Evolutionary conservation across 495 filamentous ascomycete species (phyloP).

Genomic region (Aspergillus incahuasiensis): DNA sequence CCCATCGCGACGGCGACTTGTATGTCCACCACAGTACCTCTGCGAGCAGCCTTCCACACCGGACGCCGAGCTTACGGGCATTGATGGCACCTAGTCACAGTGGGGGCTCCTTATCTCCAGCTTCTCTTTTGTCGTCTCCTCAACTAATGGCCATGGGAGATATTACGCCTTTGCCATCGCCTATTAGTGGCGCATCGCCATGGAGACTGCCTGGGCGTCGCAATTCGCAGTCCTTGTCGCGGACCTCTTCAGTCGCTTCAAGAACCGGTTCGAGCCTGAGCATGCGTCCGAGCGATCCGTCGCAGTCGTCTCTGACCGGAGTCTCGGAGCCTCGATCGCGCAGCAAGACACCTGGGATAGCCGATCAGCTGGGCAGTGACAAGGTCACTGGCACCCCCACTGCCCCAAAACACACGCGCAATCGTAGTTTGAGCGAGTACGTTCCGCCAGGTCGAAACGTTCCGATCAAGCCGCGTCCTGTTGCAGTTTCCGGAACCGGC

Average conservation of each 20-base stretch:
- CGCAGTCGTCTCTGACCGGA: constrained; percentile 34
- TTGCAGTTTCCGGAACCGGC: constrained; percentile 61
- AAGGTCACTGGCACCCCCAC: constrained; percentile 37
- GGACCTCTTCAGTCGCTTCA: constrained; percentile 37
- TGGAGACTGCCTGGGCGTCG: constrained; percentile 39
- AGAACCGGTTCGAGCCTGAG: constrained; percentile 33
- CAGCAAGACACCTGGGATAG: constrained; percentile 31
- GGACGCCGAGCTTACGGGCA: constrained; percentile 48
- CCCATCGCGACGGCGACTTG: constrained; percentile 31
- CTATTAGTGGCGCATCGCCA: constrained; percentile 73
- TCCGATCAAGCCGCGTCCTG: constrained; percentile 57
- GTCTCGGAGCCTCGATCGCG: constrained; percentile 29
- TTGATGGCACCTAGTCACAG: constrained; percentile 39
- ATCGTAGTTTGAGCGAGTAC: constrained; percentile 86
- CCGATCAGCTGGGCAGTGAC: constrained; percentile 34
- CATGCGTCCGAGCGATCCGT: constrained; percentile 38
- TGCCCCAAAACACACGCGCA: constrained; percentile 48
- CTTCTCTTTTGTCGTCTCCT: constrained; percentile 60
- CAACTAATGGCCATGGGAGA: constrained; percentile 78
- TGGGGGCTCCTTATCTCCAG: constrained; percentile 55
- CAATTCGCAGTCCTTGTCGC: constrained; percentile 41
- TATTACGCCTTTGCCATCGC: constrained; percentile 90
- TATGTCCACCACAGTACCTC: constrained; percentile 37
- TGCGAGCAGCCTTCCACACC: constrained; percentile 41
- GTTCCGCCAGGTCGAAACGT: constrained; percentile 64